Percentiles rank a stretch among this genome's conserved stretches.
phyloP scores from a whole-genome alignment of 495 filamentous ascomycete genomes.

The Cercophora newfieldiana region DNA sequence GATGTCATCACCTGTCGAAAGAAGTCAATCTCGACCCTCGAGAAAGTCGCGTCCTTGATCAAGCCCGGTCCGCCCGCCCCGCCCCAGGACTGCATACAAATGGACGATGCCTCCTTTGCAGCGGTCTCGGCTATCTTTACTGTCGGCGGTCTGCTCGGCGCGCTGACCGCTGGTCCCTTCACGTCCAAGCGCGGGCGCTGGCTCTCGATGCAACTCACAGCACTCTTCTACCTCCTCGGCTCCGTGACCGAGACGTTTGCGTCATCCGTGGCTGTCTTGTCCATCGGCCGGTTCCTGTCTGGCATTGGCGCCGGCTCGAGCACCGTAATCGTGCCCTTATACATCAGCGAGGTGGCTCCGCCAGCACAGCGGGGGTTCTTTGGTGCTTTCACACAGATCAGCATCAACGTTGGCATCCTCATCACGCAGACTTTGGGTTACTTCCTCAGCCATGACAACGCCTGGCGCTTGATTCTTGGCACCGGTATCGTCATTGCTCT shows the following conservation, averaged over 20 bases:
- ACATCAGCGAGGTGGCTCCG: conserved; percentile 88
- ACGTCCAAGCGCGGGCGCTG: conserved; percentile 72
- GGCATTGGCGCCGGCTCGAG: conserved; percentile 84
- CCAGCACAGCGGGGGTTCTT: conserved; percentile 78
- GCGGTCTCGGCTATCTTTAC: conserved; percentile 88
- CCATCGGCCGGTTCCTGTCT: conserved; percentile 72
- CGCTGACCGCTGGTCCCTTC: conserved; percentile 71
- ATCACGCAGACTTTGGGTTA: conserved; percentile 80
- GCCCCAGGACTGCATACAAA: conserved; percentile 78
- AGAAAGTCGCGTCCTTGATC: conserved; percentile 31
- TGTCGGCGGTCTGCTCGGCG: conserved; percentile 81
- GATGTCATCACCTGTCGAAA: conserved; percentile 80
- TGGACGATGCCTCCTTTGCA: conserved; percentile 74
- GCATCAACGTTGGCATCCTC: conserved; percentile 91
- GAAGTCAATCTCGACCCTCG: conserved; percentile 52
- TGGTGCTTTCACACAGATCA: conserved; percentile 88
- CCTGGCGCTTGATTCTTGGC: conserved; percentile 82
- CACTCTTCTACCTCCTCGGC: conserved; percentile 73
- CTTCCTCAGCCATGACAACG: conserved; percentile 72
- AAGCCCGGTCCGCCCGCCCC: conserved; percentile 29
- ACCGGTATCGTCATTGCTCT: conserved; percentile 68
- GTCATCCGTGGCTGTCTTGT: conserved; percentile 63
- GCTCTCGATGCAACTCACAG: conserved; percentile 67
- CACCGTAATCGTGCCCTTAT: conserved; percentile 93
- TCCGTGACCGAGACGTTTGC: conserved; percentile 73